A percentile compares a stretch with the other conserved stretches of the same genome.
phyloP scores from a whole-genome alignment of 352 stramenopile genomes.

The Chrysophaeum taylorii region DNA sequence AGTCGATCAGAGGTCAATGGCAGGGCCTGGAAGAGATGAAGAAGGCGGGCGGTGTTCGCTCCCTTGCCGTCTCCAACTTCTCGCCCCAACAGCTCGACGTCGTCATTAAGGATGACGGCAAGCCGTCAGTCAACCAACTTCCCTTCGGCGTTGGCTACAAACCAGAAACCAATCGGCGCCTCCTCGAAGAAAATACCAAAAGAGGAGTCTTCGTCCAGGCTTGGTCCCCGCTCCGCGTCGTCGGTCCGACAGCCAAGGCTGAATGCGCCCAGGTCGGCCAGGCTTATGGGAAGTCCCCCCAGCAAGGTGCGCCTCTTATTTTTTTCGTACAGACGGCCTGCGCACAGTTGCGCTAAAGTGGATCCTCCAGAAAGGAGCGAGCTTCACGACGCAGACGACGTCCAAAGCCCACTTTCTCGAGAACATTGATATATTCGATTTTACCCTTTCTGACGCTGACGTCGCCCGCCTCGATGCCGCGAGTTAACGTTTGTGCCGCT shows the following conservation, averaged over 20 bases:
- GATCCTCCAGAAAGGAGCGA: constrained; percentile 43
- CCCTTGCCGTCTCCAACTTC: constrained; percentile 48
- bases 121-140: constrained; percentile 48
- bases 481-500: too few relatives aligned
- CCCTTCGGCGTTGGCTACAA: constrained; percentile 44
- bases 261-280: constrained; percentile 37
- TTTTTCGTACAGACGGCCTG: too few relatives aligned
- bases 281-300: constrained; percentile 40
- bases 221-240: constrained; percentile 40
- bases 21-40: constrained; percentile 44
- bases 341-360: constrained; percentile 46
- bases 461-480: constrained; percentile 16
- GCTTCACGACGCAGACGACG: constrained; percentile 43
- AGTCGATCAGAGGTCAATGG: constrained; percentile 48
- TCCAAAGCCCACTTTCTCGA: constrained; percentile 33
- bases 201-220: constrained; percentile 44
- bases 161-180: constrained; percentile 18
- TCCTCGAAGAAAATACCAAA: constrained; percentile 38
- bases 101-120: constrained; percentile 31
- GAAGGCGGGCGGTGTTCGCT: constrained; percentile 32
- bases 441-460: constrained; percentile 29
- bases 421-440: constrained; percentile 38
- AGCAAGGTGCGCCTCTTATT: too few relatives aligned
- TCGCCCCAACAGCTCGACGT: constrained; percentile 39
- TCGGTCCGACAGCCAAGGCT: constrained; percentile 29